Evolutionary conservation across 331 rosid species (phyloP).

Genomic region (Arachis monticola): DNA sequence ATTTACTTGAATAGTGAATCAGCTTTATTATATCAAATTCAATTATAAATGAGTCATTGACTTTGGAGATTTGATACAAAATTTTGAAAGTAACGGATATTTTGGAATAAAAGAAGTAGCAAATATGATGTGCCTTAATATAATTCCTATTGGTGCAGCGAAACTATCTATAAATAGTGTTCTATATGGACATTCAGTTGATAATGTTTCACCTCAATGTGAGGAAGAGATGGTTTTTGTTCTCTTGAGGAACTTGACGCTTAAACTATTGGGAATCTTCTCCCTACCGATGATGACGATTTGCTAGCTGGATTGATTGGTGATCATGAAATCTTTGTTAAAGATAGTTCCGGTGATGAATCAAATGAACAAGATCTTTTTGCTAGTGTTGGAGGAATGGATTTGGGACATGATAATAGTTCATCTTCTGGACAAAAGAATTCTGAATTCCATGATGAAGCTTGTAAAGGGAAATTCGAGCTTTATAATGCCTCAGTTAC

Average conservation of each 20-base stretch:
- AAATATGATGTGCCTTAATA: conserved; percentile 27
- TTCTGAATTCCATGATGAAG: conserved; percentile 46
- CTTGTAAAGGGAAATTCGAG: conserved; percentile 49
- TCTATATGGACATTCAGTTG: conserved; percentile 69
- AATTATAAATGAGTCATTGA: neutral
- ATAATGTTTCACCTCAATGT: conserved; percentile 58
- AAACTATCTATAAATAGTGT: conserved; percentile 54
- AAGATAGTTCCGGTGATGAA: conserved; percentile 53
- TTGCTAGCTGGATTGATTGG: conserved; percentile 70
- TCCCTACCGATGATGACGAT: conserved; percentile 79
- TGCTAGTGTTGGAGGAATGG: conserved; percentile 77
- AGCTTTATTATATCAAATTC: neutral
- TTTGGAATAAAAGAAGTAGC: neutral
- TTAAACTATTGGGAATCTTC: conserved; percentile 76
- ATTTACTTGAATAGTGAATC: conserved; percentile 7
- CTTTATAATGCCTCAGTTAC: conserved; percentile 45
- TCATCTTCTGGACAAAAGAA: conserved; percentile 49
- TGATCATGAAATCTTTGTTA: conserved; percentile 50
- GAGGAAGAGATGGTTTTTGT: conserved; percentile 70
- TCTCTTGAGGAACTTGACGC: conserved; percentile 81
- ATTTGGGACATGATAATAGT: conserved; percentile 61
- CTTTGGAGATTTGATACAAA: no score
- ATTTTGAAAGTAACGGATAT: no score
- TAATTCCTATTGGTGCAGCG: conserved; percentile 55
- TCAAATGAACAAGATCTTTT: conserved; percentile 70